Conservation (phyloP, 1,139 yeast species). For the Kurtzmaniella quercitrusa region DNA sequence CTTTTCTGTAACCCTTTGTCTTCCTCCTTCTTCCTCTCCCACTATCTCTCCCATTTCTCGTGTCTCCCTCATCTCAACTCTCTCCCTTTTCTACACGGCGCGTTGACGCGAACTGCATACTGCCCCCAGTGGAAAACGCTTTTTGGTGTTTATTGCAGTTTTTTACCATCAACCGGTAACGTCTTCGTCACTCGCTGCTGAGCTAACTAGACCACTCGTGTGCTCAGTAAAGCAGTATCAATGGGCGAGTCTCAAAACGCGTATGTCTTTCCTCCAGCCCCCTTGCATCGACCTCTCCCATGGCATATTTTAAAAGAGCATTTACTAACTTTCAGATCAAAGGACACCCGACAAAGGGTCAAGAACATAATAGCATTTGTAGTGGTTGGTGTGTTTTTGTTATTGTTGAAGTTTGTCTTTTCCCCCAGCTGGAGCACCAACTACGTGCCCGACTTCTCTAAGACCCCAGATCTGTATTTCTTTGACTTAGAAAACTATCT, state of each 20-base stretch:
- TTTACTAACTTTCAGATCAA: not conserved
- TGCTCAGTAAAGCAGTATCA: not conserved
- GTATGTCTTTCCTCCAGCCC: not conserved
- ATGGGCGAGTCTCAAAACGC: not conserved
- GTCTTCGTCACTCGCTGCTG: not conserved
- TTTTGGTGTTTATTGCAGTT: not conserved
- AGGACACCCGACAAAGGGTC: not conserved
- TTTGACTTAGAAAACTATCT: constrained; percentile 43
- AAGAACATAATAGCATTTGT: not conserved
- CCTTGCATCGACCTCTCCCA: no score
- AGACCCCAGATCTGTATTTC: constrained; percentile 27
- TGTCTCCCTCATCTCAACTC: not conserved
- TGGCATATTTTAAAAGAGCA: no score
- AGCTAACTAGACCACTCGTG: not conserved
- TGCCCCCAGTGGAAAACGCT: not conserved
- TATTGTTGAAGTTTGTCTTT: constrained; percentile 3
- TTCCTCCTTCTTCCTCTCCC: no score
- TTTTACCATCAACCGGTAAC: not conserved
- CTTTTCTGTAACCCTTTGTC: no score
- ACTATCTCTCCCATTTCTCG: not conserved
- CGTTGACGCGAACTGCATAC: not conserved
- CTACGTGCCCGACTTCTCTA: constrained; percentile 22
- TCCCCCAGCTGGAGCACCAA: not conserved
- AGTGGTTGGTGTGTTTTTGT: not conserved
- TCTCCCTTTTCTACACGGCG: not conserved